A percentile compares a stretch with the other conserved stretches of the same genome.
These are phyloP conservation scores for Magnolia officinalis DNA, from an alignment of 164 flowering plant genomes.

Conservation along the genomic window DNA sequence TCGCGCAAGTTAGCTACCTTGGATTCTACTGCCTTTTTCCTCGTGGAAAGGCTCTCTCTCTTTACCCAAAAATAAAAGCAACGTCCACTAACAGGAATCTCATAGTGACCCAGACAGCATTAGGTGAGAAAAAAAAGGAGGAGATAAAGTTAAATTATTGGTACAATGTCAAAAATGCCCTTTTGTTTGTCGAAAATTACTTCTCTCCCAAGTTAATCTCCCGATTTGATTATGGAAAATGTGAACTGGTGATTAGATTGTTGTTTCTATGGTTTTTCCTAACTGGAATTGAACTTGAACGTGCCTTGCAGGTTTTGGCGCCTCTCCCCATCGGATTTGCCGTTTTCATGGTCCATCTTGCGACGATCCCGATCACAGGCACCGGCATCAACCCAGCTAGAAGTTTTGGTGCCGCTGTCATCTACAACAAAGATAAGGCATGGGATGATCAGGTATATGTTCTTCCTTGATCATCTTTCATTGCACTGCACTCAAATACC, in stretches of 20 bases:
- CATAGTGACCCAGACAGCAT: background rate
- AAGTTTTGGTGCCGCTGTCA: slow-evolving; percentile 93
- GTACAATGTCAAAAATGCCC: background rate
- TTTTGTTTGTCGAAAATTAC: too few species aligned
- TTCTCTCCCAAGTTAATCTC: too few species aligned
- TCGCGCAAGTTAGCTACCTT: background rate
- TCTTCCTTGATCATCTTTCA: background rate
- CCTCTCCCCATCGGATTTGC: slow-evolving; percentile 95
- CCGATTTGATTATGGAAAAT: background rate
- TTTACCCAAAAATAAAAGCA: background rate
- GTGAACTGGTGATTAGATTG: background rate
- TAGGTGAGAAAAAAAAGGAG: background rate
- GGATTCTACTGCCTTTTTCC: background rate
- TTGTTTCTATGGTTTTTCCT: background rate
- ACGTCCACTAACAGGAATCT: background rate
- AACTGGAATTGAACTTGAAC: background rate
- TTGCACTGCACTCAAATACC: background rate
- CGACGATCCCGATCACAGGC: slow-evolving; percentile 86
- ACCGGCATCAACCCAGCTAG: slow-evolving; percentile 94
- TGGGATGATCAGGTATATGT: slow-evolving; percentile 64
- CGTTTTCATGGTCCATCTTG: slow-evolving; percentile 91
- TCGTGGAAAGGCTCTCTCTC: background rate
- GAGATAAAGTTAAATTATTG: background rate
- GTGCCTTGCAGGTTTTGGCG: slow-evolving; percentile 63
- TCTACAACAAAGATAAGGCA: slow-evolving; percentile 63